Conservation (phyloP, 2,329 filamentous ascomycete species). For the Cercospora sesami region DNA sequence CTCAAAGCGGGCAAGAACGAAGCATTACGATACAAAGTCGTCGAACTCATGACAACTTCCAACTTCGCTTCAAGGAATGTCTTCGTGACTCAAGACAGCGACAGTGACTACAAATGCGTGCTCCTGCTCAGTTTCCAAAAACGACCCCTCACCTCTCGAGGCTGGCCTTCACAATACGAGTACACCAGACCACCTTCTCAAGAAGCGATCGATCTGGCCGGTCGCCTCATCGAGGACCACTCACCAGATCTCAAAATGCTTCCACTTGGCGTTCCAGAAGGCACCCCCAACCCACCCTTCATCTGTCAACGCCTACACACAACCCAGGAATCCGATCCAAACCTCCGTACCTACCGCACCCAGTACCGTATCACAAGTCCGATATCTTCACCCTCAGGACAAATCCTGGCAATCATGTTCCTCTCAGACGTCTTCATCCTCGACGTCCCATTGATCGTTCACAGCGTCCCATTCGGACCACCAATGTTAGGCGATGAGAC, state of each 20-base stretch:
- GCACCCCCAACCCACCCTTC: background rate
- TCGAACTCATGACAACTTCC: background rate
- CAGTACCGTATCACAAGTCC: background rate
- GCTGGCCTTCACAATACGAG: background rate
- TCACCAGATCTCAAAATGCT: background rate
- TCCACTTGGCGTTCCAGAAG: background rate
- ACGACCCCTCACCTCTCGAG: background rate
- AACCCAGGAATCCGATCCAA: background rate
- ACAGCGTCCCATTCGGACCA: slow-evolving; percentile 4
- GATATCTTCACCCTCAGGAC: background rate
- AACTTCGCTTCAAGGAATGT: slow-evolving; percentile 7
- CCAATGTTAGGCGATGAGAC: background rate
- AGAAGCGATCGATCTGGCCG: background rate
- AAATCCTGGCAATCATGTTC: slow-evolving; percentile 2
- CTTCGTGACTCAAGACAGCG: background rate
- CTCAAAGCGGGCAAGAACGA: background rate
- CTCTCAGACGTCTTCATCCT: slow-evolving; percentile 2
- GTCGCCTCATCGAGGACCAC: background rate
- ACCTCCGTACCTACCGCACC: background rate
- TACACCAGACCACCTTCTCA: background rate
- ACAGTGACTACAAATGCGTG: background rate
- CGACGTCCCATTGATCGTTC: background rate
- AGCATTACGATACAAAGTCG: background rate
- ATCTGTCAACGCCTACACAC: background rate
- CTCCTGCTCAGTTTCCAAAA: background rate